These are phyloP conservation scores for Penicillium antarcticum DNA, from an alignment of 495 filamentous ascomycete genomes.

Conservation along the genomic window DNA sequence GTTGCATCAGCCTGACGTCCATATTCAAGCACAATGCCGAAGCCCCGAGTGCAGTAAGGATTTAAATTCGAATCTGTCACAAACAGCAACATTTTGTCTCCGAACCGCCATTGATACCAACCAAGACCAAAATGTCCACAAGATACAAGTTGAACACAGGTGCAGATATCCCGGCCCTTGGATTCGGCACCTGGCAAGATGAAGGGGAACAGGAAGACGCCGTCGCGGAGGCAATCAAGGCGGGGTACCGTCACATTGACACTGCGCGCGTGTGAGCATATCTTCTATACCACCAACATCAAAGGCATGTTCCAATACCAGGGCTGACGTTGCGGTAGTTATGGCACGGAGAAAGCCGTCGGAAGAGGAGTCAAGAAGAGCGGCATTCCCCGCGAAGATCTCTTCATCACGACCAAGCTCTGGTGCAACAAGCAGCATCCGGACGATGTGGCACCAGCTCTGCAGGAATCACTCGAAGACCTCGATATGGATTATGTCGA, in stretches of 20 bases:
- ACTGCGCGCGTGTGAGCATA: constrained; percentile 50
- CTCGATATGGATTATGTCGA: constrained; percentile 66
- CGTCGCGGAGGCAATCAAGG: constrained; percentile 46
- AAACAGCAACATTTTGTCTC: too few relatives aligned
- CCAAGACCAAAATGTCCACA: constrained; percentile 13
- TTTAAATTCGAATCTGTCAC: too few relatives aligned
- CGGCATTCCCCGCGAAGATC: constrained; percentile 52
- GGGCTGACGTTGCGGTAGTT: constrained; percentile 28
- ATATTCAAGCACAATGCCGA: too few relatives aligned
- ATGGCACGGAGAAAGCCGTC: constrained; percentile 48
- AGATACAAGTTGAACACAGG: constrained; percentile 49
- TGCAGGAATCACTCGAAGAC: constrained; percentile 58
- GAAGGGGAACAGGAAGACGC: constrained; percentile 41
- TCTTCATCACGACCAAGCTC: constrained; percentile 70
- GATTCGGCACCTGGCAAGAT: constrained; percentile 53
- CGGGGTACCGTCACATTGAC: constrained; percentile 62
- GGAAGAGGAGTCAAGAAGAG: constrained; percentile 56
- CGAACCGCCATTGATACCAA: background rate
- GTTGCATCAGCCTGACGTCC: too few relatives aligned
- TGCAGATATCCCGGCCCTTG: constrained; percentile 46
- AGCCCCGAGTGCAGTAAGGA: too few relatives aligned
- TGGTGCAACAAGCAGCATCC: constrained; percentile 68
- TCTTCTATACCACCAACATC: background rate
- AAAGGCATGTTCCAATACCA: background rate
- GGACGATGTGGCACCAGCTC: constrained; percentile 55